Base-by-base conservation (phyloP, 441 rosid species). In the Syzygium syzygioides region DNA sequence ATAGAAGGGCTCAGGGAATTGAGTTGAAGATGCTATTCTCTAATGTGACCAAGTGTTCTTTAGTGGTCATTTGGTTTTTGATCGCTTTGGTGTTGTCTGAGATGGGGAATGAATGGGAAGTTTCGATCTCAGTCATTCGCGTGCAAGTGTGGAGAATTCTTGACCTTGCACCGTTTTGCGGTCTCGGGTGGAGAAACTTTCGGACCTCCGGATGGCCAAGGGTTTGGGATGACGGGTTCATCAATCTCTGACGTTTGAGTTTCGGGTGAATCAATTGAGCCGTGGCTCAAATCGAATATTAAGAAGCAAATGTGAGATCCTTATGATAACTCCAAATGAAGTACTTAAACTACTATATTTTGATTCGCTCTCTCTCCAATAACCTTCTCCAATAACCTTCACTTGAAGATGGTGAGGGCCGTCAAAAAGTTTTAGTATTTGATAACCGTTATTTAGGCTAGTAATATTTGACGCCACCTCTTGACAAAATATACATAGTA, bases 151-250 rank as follows among this genome's bases (percentile, higher is more conserved):
- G 0, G 83, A 76, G 83, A 76, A 41, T 76, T 37, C 83, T 41
- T 76, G 83, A 23, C 26, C 2, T 41, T 26, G 18, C 53, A 25
- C 10, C 6, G 13, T 76, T 25, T 25, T 25, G 2, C 23, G 1
- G 23, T 76, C 83, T 41, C n/a, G 1, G 18, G 9, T 13, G 10
- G 13, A 59, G n/a, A 59, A 6, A 10, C 64, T n/a, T 59, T 26
- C n/a, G 4, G 64, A 25, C 6, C 13, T 25, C 6, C 30, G 14
- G 30, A 59, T 3, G 2, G 11, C 3, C 6, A 14, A 59, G 64
- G 64, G n/a, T 6, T 14, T 26, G 14, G 10, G 0, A 76, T 3
- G 18, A 23, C 0, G 0, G 5, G 12, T 7, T 37, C 6, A 9
- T 23, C n/a, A 23, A 23, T 23, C n/a, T 41, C 10, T 1, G 18